A percentile compares a stretch with the other conserved stretches of the same genome.
Conservation (phyloP, 2,329 filamentous ascomycete species). For the Conoideocrella luteorostrata region DNA sequence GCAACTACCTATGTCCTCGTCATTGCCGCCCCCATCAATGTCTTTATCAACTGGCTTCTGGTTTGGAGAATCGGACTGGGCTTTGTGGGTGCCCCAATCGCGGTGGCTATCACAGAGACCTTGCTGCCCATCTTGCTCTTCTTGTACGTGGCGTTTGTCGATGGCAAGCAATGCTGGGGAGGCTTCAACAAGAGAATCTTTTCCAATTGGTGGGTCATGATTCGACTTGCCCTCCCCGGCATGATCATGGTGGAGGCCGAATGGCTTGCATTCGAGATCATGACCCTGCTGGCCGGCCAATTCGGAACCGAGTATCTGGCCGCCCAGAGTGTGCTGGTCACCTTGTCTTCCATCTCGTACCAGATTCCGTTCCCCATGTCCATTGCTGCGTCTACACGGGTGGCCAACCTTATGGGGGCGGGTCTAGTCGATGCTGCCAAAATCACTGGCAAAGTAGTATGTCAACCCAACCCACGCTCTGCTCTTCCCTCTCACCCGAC, state of each 20-base stretch:
- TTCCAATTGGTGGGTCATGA: conserved; percentile 73
- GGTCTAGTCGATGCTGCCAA: conserved; percentile 74
- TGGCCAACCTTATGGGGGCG: conserved; percentile 89
- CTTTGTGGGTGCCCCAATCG: conserved; percentile 76
- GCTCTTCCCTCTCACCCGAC: conserved; percentile 8
- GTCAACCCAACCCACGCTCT: no score
- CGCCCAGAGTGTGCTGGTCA: conserved; percentile 79
- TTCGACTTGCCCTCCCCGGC: conserved; percentile 79
- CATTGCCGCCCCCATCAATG: conserved; percentile 69
- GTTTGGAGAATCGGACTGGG: conserved; percentile 65
- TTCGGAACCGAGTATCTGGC: conserved; percentile 76
- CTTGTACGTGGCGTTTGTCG: conserved; percentile 67
- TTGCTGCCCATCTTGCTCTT: conserved; percentile 72
- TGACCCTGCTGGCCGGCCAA: conserved; percentile 76
- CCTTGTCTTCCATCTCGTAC: conserved; percentile 73
- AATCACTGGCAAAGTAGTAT: conserved; percentile 68
- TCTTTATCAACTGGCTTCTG: conserved; percentile 70
- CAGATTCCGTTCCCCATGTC: conserved; percentile 89
- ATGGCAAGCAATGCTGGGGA: conserved; percentile 75
- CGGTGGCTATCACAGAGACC: conserved; percentile 71
- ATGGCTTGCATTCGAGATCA: conserved; percentile 85
- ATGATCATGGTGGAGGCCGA: conserved; percentile 93
- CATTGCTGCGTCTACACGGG: conserved; percentile 79
- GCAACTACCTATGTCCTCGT: conserved; percentile 73
- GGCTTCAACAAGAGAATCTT: conserved; percentile 67